Evolutionary conservation across 768 basidiomycete genomes (phyloP), one percentile per base, ranked within the genome.

Genomic region (Lactarius sanguifluus): DNA sequence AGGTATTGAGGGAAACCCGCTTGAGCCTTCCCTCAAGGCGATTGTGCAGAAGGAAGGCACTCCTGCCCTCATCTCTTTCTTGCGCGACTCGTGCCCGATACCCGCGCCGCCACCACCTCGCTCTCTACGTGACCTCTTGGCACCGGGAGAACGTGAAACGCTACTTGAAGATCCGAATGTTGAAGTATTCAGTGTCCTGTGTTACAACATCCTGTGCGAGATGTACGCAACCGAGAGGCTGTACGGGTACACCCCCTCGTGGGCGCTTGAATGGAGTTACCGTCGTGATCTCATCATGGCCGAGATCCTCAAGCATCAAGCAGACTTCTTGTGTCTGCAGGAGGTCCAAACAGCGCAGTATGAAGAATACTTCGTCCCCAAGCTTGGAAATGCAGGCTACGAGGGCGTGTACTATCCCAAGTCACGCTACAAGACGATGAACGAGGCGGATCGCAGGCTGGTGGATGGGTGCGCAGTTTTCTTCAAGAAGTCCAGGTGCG

Each of bases 381-480:
- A 87, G 68, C 81, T 98, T 45, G 79, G 81, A 63, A 81, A 82
- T 55, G 85, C 87, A 30, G 96, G 87, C 12, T 99, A 98, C 73
- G 93, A 94, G 64, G 95, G 96, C 7, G 87, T 92, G 18, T 93
- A 89, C 76, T 94, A 90, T 82, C 91, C 94, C 6, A 96, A 96
- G 80, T 90, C 92, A 55, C 84, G 96, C 72, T 93, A 92, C 72
- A 90, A 92, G 83, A 97, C 91, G 28, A 96, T 98, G 94, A 85
- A 83, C 65, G 90, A 90, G 66, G 80, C 87, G 38, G 96, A 98
- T 76, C 85, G 89, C 74, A 84, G 91, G 70, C 81, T 84, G 75
- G 96, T 99, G 28, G 97, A 99, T 78, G 97, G 97, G 20, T 95
- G 95, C 82, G 96, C 96, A 2, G 96, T 84, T 25, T 99, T 98